Percentiles rank a stretch among this genome's conserved stretches.
Conservation (phyloP, 805 yeast genomes). For the Pachysolen tannophilus region DNA sequence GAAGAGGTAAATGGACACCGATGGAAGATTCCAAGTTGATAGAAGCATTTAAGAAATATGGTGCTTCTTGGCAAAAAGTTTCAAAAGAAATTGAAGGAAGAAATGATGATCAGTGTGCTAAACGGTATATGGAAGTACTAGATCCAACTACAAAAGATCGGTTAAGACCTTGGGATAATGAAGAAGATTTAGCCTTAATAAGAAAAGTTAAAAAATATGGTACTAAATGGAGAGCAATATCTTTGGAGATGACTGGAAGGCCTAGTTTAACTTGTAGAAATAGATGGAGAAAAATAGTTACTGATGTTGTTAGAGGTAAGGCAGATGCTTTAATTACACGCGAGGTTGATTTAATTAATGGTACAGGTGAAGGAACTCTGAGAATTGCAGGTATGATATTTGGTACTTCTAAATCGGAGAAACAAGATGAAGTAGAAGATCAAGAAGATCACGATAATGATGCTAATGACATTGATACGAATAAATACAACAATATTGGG, state of each 20-base stretch:
- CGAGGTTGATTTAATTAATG: slow-evolving; percentile 50
- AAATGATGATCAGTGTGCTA: slow-evolving; percentile 93
- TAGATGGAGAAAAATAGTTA: slow-evolving; percentile 83
- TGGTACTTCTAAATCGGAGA: no score
- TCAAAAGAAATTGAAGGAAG: slow-evolving; percentile 71
- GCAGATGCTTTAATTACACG: slow-evolving; percentile 46
- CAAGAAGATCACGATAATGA: neutral
- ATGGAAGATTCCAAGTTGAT: slow-evolving; percentile 67
- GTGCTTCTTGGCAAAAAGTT: slow-evolving; percentile 83
- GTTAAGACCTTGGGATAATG: slow-evolving; percentile 68
- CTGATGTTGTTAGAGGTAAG: slow-evolving; percentile 62
- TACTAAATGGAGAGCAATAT: slow-evolving; percentile 83
- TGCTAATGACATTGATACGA: neutral
- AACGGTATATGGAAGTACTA: slow-evolving; percentile 79
- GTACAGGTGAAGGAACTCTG: slow-evolving; percentile 20
- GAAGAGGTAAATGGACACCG: slow-evolving; percentile 81
- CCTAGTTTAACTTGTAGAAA: slow-evolving; percentile 88
- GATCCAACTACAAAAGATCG: slow-evolving; percentile 77
- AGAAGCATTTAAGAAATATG: slow-evolving; percentile 57
- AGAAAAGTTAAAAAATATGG: slow-evolving; percentile 63
- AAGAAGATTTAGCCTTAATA: slow-evolving; percentile 69
- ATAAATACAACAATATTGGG: slow-evolving; percentile 1
- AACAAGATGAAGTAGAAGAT: slow-evolving; percentile 7
- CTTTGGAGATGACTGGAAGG: slow-evolving; percentile 62
- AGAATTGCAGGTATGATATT: no score